Evolutionary conservation across 345 rosid species (phyloP), one percentile per base, ranked within the genome.

Genomic region (Alliaria petiolata): DNA sequence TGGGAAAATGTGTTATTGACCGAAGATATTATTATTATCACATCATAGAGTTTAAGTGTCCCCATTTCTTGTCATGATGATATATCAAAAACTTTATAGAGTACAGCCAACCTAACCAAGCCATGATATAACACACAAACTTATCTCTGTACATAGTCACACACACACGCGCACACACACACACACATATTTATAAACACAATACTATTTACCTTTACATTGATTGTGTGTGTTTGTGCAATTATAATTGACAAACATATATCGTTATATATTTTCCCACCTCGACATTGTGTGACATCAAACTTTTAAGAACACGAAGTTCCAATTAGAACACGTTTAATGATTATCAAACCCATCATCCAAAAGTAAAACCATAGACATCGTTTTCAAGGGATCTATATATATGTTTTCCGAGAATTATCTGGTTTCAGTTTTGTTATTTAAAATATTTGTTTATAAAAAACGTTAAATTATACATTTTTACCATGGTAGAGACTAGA

Each of bases 61-160:
- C 78, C 62, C 62, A 67, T 60, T 50, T 67, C 60, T 43, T 50
- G 78, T 52, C 74, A 68, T 53, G 64, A 52, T 62, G 74, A 59
- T 53, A 19, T 35, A 62, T 69, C 47, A 68, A 59, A 66, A 30
- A 43, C 69, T 68, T 75, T 68, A 69, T 62, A 75, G 74, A 75
- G 74, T 75, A 75, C 74, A 52, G 57, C 79, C 79, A 76, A 76
- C 75, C 70, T 55, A 76, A 55, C 65, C 19, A 36, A 69, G 53
- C 50, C 64, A 75, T 46, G 60, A 62, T 44, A 35, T 34, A 66
- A 30, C 26, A 69, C 52, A 69, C 43, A 61, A 40, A 28, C 55
- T 40, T 75, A 60, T 67, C 42, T 17, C 12, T 73, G 17, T 53
- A 11, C 25, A 42, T 52, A 42, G 35, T 60, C 33, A 11, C 57